These are phyloP conservation scores for Claviceps spartinae DNA, from an alignment of 2,329 filamentous ascomycete species.

Conservation along the genomic window DNA sequence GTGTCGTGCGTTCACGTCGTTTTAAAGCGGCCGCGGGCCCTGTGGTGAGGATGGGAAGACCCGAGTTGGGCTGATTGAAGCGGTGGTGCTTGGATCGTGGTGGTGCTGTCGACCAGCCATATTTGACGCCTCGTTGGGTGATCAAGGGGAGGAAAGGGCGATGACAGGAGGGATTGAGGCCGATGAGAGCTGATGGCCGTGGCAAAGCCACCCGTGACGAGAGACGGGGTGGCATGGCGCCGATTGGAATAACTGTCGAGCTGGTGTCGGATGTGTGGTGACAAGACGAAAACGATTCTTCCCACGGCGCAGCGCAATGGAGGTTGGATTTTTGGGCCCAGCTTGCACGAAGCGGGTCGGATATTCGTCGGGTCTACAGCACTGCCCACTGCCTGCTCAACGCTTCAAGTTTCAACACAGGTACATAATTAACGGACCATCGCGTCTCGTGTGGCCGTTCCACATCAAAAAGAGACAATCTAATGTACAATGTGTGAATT, in stretches of 20 bases:
- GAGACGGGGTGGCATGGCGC: conserved; percentile 33
- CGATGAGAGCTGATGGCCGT: conserved; percentile 19
- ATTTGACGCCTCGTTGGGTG: conserved; percentile 36
- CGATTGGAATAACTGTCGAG: background rate
- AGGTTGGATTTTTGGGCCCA: too few relatives aligned
- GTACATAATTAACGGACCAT: too few relatives aligned
- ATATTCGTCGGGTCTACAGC: conserved; percentile 6
- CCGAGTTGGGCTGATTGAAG: conserved; percentile 46
- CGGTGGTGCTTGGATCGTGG: conserved; percentile 38
- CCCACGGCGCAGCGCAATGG: too few relatives aligned
- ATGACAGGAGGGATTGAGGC: conserved; percentile 17
- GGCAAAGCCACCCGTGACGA: conserved; percentile 29
- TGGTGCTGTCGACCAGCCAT: conserved; percentile 47
- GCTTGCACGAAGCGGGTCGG: conserved; percentile 1
- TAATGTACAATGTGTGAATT: too few relatives aligned
- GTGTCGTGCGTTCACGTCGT: conserved; percentile 44
- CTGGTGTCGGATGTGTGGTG: background rate
- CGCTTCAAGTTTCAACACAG: too few relatives aligned
- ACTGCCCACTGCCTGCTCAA: too few relatives aligned
- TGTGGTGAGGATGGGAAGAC: conserved; percentile 41
- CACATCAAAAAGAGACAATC: too few relatives aligned
- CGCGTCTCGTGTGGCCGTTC: too few relatives aligned
- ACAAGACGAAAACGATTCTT: too few relatives aligned
- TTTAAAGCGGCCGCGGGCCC: conserved; percentile 47
- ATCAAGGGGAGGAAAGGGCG: conserved; percentile 33